These are phyloP conservation scores for Agrocybe pediades DNA, from an alignment of 768 basidiomycete species.

Conservation along the genomic window DNA sequence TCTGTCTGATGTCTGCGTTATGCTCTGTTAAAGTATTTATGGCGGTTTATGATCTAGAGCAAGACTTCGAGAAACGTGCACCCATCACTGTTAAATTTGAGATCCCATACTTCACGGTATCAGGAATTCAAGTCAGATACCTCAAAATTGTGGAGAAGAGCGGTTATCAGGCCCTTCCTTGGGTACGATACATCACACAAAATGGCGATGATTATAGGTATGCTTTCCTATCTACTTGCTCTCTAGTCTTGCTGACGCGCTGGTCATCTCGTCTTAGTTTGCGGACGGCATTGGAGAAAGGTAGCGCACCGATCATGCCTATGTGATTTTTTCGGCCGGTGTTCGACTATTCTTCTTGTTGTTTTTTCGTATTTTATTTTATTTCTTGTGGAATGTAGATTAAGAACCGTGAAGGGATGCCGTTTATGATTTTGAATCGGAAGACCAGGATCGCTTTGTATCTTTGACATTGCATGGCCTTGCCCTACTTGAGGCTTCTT, in stretches of 20 bases:
- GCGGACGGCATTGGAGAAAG: slow-evolving; percentile 76
- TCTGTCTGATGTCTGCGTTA: neutral
- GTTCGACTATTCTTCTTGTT: neutral
- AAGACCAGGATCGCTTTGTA: neutral
- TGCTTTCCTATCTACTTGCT: neutral
- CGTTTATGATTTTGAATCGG: neutral
- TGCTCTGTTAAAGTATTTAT: no score
- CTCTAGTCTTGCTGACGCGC: neutral
- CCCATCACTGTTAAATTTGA: slow-evolving; percentile 98
- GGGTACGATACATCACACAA: slow-evolving; percentile 94
- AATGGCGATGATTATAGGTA: slow-evolving; percentile 92
- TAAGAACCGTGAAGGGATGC: slow-evolving; percentile 4
- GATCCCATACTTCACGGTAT: slow-evolving; percentile 98
- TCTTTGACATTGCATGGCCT: neutral
- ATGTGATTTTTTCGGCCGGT: slow-evolving; percentile 30
- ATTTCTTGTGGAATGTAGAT: slow-evolving; percentile 1
- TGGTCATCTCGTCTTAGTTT: slow-evolving; percentile 40
- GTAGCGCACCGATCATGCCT: slow-evolving; percentile 65
- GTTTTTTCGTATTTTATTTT: neutral
- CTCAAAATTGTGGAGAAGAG: slow-evolving; percentile 99
- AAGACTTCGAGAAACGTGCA: slow-evolving; percentile 85
- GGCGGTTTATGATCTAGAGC: no score
- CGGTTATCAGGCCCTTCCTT: slow-evolving; percentile 94
- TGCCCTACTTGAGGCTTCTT: neutral
- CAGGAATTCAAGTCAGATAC: slow-evolving; percentile 96